phyloP scores from a whole-genome alignment of 495 filamentous ascomycete species.

The Annulohypoxylon moriforme region DNA sequence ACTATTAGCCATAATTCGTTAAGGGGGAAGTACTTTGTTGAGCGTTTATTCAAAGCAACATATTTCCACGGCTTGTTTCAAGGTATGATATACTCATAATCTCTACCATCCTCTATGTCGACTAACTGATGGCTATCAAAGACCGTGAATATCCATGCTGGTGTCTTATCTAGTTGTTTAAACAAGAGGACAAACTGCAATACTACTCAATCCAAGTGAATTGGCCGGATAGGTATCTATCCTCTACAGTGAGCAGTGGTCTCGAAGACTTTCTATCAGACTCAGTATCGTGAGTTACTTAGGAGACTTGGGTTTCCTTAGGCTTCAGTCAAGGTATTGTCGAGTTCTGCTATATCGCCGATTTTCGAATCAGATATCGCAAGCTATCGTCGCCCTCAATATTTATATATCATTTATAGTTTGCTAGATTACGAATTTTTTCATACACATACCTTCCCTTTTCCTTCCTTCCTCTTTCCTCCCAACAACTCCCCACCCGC shows the following conservation, averaged over 20 bases:
- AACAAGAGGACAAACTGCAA: not conserved
- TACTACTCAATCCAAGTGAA: not conserved
- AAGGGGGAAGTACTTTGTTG: not conserved
- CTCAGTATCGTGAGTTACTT: not conserved
- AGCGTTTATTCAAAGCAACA: not conserved
- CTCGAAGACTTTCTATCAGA: not conserved
- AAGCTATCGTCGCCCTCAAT: not conserved
- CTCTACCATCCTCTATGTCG: not conserved
- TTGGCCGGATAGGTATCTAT: not conserved
- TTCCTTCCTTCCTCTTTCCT: not conserved
- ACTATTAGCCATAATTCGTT: not conserved
- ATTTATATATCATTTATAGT: not conserved
- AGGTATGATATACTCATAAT: not conserved
- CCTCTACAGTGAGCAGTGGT: not conserved
- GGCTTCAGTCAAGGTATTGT: not conserved
- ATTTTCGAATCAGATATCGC: not conserved
- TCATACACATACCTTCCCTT: not conserved
- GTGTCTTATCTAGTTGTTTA: not conserved
- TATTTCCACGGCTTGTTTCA: not conserved
- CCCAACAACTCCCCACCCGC: not conserved
- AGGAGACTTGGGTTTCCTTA: not conserved
- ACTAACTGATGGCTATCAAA: slow-evolving; percentile 9
- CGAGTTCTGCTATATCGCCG: not conserved
- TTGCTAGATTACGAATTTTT: not conserved
- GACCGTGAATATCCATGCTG: not conserved